Evolutionary conservation across 1,284 basidiomycete genomes (phyloP).

Genomic region (Singerocomus inundabilis): DNA sequence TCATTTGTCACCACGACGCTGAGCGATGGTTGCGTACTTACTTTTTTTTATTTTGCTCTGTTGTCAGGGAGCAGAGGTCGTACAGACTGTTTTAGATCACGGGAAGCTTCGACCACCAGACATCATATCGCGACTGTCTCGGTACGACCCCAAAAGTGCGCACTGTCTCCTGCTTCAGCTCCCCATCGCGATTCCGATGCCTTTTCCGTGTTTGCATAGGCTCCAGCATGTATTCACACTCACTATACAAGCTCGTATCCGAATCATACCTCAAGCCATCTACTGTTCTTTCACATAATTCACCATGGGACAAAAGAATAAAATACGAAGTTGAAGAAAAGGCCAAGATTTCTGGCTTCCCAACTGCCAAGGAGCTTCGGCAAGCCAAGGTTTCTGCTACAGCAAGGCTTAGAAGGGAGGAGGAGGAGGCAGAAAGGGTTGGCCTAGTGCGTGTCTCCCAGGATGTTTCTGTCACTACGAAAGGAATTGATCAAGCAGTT

Average conservation of each 20-base stretch:
- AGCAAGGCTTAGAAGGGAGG: conserved; percentile 62
- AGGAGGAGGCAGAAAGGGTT: conserved; percentile 67
- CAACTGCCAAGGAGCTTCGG: conserved; percentile 71
- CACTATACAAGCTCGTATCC: conserved; percentile 64
- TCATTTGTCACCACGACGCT: not conserved
- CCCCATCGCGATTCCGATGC: not conserved
- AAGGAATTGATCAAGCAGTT: conserved; percentile 10
- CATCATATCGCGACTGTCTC: conserved; percentile 56
- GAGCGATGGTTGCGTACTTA: not conserved
- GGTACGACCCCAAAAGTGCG: conserved; percentile 59
- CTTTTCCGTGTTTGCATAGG: conserved; percentile 36
- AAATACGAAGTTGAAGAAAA: conserved; percentile 75
- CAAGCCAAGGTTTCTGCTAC: conserved; percentile 65
- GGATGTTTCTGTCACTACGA: not conserved
- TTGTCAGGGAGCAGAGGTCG: conserved; percentile 66
- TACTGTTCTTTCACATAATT: conserved; percentile 67
- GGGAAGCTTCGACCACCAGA: conserved; percentile 83
- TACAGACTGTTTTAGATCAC: conserved; percentile 77
- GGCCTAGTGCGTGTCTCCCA: conserved; percentile 55
- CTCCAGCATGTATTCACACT: conserved; percentile 51
- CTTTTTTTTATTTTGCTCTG: not conserved
- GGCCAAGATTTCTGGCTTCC: conserved; percentile 66
- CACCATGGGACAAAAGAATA: conserved; percentile 72
- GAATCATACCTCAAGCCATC: conserved; percentile 69
- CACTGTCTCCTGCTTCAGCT: not conserved